phyloP scores from a whole-genome alignment of 768 basidiomycete genomes.

The Kwoniella dejecticola region DNA sequence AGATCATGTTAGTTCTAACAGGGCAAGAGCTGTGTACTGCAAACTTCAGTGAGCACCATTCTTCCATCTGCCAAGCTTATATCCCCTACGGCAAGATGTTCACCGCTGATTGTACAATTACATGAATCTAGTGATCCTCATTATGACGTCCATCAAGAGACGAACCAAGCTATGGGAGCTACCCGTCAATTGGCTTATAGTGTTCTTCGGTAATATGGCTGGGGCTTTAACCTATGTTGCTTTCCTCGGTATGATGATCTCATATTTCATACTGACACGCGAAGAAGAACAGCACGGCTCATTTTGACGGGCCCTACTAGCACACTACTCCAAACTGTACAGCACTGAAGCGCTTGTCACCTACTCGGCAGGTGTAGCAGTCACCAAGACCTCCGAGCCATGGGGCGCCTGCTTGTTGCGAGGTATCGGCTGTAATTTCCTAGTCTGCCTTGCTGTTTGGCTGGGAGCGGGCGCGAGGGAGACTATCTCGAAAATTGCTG shows the following conservation, averaged over 20 bases:
- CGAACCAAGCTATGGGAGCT: slow-evolving; percentile 29
- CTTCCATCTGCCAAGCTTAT: neutral
- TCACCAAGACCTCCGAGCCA: slow-evolving; percentile 19
- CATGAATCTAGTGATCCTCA: slow-evolving; percentile 26
- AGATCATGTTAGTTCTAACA: slow-evolving; percentile 33
- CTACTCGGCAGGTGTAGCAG: slow-evolving; percentile 18
- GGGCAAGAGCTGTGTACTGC: slow-evolving; percentile 32
- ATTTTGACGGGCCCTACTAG: neutral
- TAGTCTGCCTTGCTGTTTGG: slow-evolving; percentile 30
- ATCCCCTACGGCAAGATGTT: neutral
- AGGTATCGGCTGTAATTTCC: slow-evolving; percentile 31
- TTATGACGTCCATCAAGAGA: slow-evolving; percentile 28
- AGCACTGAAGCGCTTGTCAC: slow-evolving; percentile 21
- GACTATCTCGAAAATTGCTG: slow-evolving; percentile 31
- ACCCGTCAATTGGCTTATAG: slow-evolving; percentile 27
- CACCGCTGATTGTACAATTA: too few relatives aligned
- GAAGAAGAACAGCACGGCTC: too few relatives aligned
- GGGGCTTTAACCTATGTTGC: slow-evolving; percentile 26
- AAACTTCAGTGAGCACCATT: slow-evolving; percentile 23
- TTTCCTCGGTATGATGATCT: slow-evolving; percentile 11
- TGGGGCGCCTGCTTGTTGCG: slow-evolving; percentile 26
- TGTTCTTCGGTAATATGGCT: slow-evolving; percentile 32
- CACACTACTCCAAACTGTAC: slow-evolving; percentile 24
- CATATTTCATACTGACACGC: too few relatives aligned
- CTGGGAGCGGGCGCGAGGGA: slow-evolving; percentile 30